Evolutionary conservation across 176 grass and related monocot genomes (phyloP).

Genomic region (sorghum (Sorghum bicolor)): Sorghum_bicolor_NCBIv3 NC_012872.2:7008501-7009000

Average conservation of each 20-base stretch:
- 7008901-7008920: too few species aligned
- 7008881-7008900: too few species aligned
- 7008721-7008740: constrained; percentile 21
- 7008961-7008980: too few species aligned
- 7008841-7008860: too few species aligned
- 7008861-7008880: too few species aligned
- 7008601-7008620: not conserved
- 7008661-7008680: not conserved
- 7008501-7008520: constrained; percentile 10
- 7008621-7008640: not conserved
- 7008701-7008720: not conserved
- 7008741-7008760: not conserved
- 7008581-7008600: not conserved
- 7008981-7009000: too few species aligned
- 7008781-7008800: too few species aligned
- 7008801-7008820: too few species aligned
- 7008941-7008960: too few species aligned
- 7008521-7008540: not conserved
- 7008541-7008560: not conserved
- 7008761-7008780: not conserved
- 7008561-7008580: not conserved
- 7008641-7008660: not conserved
- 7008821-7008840: too few species aligned
- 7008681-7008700: not conserved
- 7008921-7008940: too few species aligned